phyloP scores from a whole-genome alignment of 768 basidiomycete genomes.

The Podaxis sp. region DNA sequence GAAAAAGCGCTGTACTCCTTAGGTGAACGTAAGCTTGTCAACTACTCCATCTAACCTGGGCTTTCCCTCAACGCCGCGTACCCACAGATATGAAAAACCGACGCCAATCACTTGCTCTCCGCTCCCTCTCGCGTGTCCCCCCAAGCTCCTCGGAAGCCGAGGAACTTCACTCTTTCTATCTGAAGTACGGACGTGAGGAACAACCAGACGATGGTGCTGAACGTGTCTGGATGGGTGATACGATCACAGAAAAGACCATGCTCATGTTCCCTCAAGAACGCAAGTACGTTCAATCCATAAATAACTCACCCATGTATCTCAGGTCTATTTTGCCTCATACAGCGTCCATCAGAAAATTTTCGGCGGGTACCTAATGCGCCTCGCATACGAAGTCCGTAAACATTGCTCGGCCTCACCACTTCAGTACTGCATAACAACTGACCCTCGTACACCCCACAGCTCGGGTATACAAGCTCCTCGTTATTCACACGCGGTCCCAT shows the following conservation, averaged over 20 bases:
- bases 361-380: slow-evolving; percentile 66
- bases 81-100: slow-evolving; percentile 58
- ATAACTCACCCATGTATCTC: neutral
- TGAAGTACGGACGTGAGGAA: slow-evolving; percentile 51
- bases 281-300: slow-evolving; percentile 50
- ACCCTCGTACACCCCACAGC: slow-evolving; percentile 33
- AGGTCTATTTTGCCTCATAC: neutral
- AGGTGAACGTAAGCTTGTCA: slow-evolving; percentile 57
- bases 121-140: slow-evolving; percentile 70
- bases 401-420: neutral
- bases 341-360: slow-evolving; percentile 85
- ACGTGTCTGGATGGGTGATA: slow-evolving; percentile 75
- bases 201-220: slow-evolving; percentile 26
- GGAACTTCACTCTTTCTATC: slow-evolving; percentile 67
- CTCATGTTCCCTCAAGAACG: slow-evolving; percentile 86
- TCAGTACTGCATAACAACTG: neutral
- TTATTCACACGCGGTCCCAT: slow-evolving; percentile 68
- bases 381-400: slow-evolving; percentile 64
- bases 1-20: slow-evolving; percentile 63
- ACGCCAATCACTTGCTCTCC: slow-evolving; percentile 50
- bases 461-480: slow-evolving; percentile 71
- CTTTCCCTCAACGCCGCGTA: neutral
- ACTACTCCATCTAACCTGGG: neutral
- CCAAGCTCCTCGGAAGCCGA: slow-evolving; percentile 70
- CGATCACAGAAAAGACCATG: slow-evolving; percentile 64